phyloP scores from a whole-genome alignment of 2,329 filamentous ascomycete species.

The Fusarium sp. region DNA sequence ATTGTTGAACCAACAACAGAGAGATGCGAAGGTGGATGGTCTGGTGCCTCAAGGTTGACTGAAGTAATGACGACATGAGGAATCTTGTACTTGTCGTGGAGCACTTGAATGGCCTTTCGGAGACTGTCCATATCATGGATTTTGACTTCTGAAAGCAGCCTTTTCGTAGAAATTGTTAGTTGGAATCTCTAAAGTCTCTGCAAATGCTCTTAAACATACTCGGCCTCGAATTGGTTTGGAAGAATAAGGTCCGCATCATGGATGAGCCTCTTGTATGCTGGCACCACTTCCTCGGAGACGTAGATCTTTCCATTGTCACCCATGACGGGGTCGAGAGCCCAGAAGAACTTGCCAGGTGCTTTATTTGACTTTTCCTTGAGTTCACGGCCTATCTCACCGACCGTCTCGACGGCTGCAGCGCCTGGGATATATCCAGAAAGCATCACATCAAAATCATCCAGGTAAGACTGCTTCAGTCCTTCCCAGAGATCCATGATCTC shows the following conservation, averaged over 20 bases:
- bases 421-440: slow-evolving; percentile 95
- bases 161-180: slow-evolving; percentile 49
- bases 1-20: slow-evolving; percentile 83
- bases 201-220: slow-evolving; percentile 66
- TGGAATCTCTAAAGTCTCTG: neutral
- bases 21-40: slow-evolving; percentile 63
- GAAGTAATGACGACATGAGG: slow-evolving; percentile 96
- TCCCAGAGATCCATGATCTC: slow-evolving; percentile 88
- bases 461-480: slow-evolving; percentile 82
- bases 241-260: slow-evolving; percentile 88
- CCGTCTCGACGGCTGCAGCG: slow-evolving; percentile 82
- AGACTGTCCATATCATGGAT: slow-evolving; percentile 81
- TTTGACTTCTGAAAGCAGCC: slow-evolving; percentile 84
- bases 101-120: slow-evolving; percentile 75
- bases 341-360: slow-evolving; percentile 85
- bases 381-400: slow-evolving; percentile 85
- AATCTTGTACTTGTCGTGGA: slow-evolving; percentile 80
- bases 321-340: slow-evolving; percentile 98
- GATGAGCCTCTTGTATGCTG: slow-evolving; percentile 85
- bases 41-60: slow-evolving; percentile 72
- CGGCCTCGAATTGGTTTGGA: slow-evolving; percentile 97
- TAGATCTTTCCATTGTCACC: slow-evolving; percentile 94
- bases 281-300: slow-evolving; percentile 89
- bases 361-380: slow-evolving; percentile 72
- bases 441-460: slow-evolving; percentile 93